Base-by-base conservation (phyloP, 2,329 filamentous ascomycete species). In the Calonectria naviculata region DNA sequence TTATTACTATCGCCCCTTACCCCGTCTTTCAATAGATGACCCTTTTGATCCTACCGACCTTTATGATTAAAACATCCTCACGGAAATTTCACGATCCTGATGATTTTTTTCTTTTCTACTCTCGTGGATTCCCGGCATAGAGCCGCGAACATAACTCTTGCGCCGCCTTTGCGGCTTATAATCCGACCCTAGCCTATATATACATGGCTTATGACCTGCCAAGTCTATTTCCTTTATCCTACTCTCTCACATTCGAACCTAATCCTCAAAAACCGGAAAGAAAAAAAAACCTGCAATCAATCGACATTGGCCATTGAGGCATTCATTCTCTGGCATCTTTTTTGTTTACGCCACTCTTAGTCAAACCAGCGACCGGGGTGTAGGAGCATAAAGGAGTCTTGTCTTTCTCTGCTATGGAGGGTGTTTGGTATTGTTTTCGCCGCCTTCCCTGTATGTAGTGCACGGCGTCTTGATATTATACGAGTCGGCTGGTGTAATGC, bases 31-130 rank as follows among this genome's bases (percentile, higher is more conserved):
- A 21, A 47, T 72, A 74, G 67, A 58, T 64, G 28, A 67, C 34
- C 44, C 63, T 61, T 36, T 36, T 36, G 34, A 66, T 26, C 46
- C 65, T 62, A 62, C 56, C 60, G 70, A 73, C 62, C 74, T 70
- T 77, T 73, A 80, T 71, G 77, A 80, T 73, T 71, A 69, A 54
- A 60, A 74, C 68, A 72, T 75, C 76, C 71, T 78, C 71, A 79
- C 74, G 78, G 77, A 80, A 67, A 47, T 75, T 74, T 78, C 66
- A 80, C 72, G 78, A 80, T 72, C 75, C 76, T 78, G 71, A 80
- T 73, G 78, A 80, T 79, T 78, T 74, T 71, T 68, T 74, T 77
- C 31, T 73, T 71, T 58, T 60, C 62, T n/a, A n/a, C 36, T 54
- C 70, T 68, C 34, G 61, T 56, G 65, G 36, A 52, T 68, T 71